phyloP scores from a whole-genome alignment of 768 basidiomycete species.

The Grammothele lineata region DNA sequence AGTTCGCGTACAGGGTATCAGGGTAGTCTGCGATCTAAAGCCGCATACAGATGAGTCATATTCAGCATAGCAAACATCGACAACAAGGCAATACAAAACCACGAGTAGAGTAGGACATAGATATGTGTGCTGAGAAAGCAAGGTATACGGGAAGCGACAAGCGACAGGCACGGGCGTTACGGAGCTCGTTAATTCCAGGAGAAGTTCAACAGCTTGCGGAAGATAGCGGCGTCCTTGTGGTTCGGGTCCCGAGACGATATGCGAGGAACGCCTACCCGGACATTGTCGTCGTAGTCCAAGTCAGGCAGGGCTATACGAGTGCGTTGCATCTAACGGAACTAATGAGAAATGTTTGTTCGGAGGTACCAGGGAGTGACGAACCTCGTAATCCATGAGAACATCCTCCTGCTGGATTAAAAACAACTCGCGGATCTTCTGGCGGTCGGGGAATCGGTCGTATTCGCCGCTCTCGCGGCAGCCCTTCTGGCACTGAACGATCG shows the following conservation, averaged over 20 bases:
- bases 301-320: slow-evolving; percentile 54
- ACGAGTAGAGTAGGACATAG: slow-evolving; percentile 17
- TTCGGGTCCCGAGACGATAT: slow-evolving; percentile 20
- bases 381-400: slow-evolving; percentile 68
- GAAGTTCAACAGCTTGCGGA: slow-evolving; percentile 25
- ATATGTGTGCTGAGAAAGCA: slow-evolving; percentile 17
- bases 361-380: slow-evolving; percentile 26
- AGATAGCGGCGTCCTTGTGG: slow-evolving; percentile 24
- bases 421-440: slow-evolving; percentile 48
- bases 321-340: slow-evolving; percentile 53
- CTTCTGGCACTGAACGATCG: slow-evolving; percentile 73
- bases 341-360: too few species aligned
- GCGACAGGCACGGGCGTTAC: slow-evolving; percentile 1
- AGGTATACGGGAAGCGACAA: slow-evolving; percentile 14
- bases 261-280: slow-evolving; percentile 13
- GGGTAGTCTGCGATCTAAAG: slow-evolving; percentile 5
- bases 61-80: slow-evolving; percentile 19
- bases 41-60: slow-evolving; percentile 19
- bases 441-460: slow-evolving; percentile 55
- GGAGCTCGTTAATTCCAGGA: slow-evolving; percentile 14
- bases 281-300: slow-evolving; percentile 26
- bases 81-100: slow-evolving; percentile 18
- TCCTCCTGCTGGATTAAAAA: slow-evolving; percentile 39
- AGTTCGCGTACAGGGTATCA: not conserved
- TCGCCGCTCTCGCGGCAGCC: slow-evolving; percentile 54